Base-by-base conservation (phyloP, 345 rosid species). In the Eucalyptus erythrocorys region DNA sequence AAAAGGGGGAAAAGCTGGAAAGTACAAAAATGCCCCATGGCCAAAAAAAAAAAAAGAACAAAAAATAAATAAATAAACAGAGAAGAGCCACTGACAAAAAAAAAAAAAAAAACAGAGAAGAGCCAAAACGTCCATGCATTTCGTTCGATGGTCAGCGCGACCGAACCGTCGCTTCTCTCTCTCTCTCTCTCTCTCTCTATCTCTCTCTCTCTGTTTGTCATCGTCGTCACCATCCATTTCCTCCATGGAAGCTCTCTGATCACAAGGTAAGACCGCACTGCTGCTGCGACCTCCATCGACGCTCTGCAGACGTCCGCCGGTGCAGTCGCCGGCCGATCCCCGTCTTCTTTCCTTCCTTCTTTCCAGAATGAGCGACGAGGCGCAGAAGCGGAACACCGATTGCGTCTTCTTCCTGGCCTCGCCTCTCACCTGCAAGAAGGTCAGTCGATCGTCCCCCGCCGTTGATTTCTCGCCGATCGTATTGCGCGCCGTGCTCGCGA, bases 351-450 rank as follows among this genome's bases (percentile, higher is more conserved):
- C 68, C 16, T 61, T 64, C 37, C 37, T 64, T 13, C 19, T 11
- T 76, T 40, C 66, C 79, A 76, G 88, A 53, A 94, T 94, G 95
- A 93, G 94, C 48, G 94, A 93, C 47, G 95, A 92, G 85, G 87
- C 90, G 88, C 90, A 84, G 88, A 95, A 93, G 90, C 89, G 94
- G 84, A 92, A 93, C 88, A 95, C 96, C 13, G 96, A 94, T 88
- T 95, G 96, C 87, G 94, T 95, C 59, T 94, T 93, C 91, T 94
- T 94, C 89, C 91, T 95, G 76, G 95, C 96, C 84, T 95, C 96
- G 86, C 97, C 97, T 88, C 94, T 95, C 87, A 94, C 97, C 79
- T 95, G 97, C 95, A 94, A 94, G 90, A 95, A 94, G 95, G 96
- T 95, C 48, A 85, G n/a, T 57, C 34, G 21, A 10, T 32, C 66